These are phyloP conservation scores for Trichoderma guizhouense DNA, from an alignment of 2,329 filamentous ascomycete species.

Conservation along the genomic window DNA sequence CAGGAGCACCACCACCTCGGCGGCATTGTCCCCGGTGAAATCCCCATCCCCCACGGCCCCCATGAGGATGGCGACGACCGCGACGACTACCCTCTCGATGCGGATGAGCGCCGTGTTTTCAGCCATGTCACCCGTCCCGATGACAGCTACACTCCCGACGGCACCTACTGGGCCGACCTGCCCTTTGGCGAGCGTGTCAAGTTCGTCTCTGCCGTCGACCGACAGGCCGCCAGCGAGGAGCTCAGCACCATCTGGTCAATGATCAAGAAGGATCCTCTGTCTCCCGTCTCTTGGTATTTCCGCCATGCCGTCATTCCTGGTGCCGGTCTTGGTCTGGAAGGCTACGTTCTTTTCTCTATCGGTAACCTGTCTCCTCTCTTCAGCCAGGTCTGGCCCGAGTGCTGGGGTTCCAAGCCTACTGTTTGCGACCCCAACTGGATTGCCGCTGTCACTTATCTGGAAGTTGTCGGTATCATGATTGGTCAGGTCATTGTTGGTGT, in stretches of 20 bases:
- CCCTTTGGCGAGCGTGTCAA: slow-evolving; percentile 63
- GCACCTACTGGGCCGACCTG: slow-evolving; percentile 91
- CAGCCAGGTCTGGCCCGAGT: slow-evolving; percentile 67
- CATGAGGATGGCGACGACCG: slow-evolving; percentile 48
- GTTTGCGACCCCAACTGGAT: slow-evolving; percentile 77
- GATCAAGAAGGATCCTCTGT: slow-evolving; percentile 82
- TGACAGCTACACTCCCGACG: slow-evolving; percentile 78
- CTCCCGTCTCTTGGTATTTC: slow-evolving; percentile 81
- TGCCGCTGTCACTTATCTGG: slow-evolving; percentile 81
- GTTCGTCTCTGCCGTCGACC: slow-evolving; percentile 75
- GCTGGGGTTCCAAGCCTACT: slow-evolving; percentile 61
- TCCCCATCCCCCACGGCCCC: slow-evolving; percentile 53
- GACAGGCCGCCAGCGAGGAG: slow-evolving; percentile 66
- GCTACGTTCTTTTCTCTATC: slow-evolving; percentile 95
- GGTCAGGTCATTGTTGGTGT: slow-evolving; percentile 87
- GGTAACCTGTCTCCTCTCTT: slow-evolving; percentile 88
- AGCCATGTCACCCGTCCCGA: slow-evolving; percentile 79
- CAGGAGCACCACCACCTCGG: slow-evolving; percentile 11
- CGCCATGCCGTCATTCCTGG: slow-evolving; percentile 88
- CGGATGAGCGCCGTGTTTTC: slow-evolving; percentile 62
- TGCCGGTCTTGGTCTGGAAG: slow-evolving; percentile 87
- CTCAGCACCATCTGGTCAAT: slow-evolving; percentile 65
- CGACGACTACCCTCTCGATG: slow-evolving; percentile 42
- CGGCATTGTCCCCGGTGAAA: slow-evolving; percentile 43
- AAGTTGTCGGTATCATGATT: slow-evolving; percentile 91